Percentiles rank a stretch among this genome's conserved stretches.
Conservation (phyloP, 257 asterid genomes). For the Fraxinus quadrangulata region DNA sequence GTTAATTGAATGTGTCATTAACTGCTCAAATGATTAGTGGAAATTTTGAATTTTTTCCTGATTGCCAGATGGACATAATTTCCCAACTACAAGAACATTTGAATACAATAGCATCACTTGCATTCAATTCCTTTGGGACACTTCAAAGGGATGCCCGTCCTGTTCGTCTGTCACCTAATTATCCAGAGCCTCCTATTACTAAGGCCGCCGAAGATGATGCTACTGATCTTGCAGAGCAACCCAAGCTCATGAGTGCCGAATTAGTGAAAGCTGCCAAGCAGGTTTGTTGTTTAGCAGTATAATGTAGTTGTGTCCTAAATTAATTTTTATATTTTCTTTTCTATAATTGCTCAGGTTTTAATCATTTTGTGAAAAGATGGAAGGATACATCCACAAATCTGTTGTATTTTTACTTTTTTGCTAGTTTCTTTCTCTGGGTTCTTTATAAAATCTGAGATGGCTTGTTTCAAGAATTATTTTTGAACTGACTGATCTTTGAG, state of each 20-base stretch:
- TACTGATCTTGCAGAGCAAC: conserved; percentile 64
- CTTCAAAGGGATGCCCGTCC: conserved; percentile 95
- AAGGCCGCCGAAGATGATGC: conserved; percentile 51
- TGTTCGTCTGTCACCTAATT: conserved; percentile 80
- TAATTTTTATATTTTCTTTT: neutral
- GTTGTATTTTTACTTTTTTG: neutral
- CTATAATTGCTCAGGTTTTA: neutral
- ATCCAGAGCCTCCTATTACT: conserved; percentile 80
- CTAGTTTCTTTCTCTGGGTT: neutral
- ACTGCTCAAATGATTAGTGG: neutral
- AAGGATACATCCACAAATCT: neutral
- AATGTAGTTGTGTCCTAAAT: neutral
- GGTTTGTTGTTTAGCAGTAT: conserved; percentile 35
- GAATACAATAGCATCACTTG: conserved; percentile 65
- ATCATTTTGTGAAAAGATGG: neutral
- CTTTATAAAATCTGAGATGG: neutral
- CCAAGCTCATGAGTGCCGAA: conserved; percentile 72
- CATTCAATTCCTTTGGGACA: conserved; percentile 83
- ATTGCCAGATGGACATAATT: conserved; percentile 67
- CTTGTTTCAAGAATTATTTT: neutral
- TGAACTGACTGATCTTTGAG: conserved; percentile 6
- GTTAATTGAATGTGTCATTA: neutral
- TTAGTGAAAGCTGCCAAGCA: conserved; percentile 92
- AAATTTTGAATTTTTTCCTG: neutral
- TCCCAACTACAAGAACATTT: conserved; percentile 86